Evolutionary conservation across 345 rosid genomes (phyloP).

Genomic region (Linum lewisii): DNA sequence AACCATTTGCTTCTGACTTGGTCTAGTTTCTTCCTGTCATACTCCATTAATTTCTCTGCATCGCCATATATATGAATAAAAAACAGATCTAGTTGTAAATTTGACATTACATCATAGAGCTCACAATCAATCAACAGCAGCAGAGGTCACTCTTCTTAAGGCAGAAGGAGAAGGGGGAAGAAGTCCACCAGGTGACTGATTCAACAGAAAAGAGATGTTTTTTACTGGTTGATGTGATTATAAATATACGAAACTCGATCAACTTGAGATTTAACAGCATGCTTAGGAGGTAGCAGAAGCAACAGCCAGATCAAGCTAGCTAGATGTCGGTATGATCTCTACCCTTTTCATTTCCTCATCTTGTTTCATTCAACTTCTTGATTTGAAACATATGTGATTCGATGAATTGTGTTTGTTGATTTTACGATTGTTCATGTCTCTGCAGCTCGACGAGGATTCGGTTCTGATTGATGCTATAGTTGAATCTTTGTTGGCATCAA

Average conservation of each 20-base stretch:
- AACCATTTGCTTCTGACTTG: background rate
- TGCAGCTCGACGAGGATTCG: constrained; percentile 33
- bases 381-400: constrained; percentile 2
- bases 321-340: constrained; percentile 45
- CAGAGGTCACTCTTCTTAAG: background rate
- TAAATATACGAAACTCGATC: background rate
- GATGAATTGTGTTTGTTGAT: too few species aligned
- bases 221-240: background rate
- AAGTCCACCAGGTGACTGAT: constrained; percentile 8
- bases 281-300: constrained; percentile 13
- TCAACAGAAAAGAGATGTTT: background rate
- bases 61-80: background rate
- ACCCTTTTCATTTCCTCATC: background rate
- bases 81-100: background rate
- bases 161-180: background rate
- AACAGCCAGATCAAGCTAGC: constrained; percentile 15
- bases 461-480: constrained; percentile 21
- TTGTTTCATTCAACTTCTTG: background rate
- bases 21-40: background rate
- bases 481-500: constrained; percentile 37
- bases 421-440: background rate
- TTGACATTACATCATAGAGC: background rate
- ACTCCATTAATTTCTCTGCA: background rate
- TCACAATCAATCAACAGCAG: background rate
- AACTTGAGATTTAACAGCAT: background rate